Evolutionary conservation across 345 rosid species (phyloP).

Genomic region (Aegle marmelos): DNA sequence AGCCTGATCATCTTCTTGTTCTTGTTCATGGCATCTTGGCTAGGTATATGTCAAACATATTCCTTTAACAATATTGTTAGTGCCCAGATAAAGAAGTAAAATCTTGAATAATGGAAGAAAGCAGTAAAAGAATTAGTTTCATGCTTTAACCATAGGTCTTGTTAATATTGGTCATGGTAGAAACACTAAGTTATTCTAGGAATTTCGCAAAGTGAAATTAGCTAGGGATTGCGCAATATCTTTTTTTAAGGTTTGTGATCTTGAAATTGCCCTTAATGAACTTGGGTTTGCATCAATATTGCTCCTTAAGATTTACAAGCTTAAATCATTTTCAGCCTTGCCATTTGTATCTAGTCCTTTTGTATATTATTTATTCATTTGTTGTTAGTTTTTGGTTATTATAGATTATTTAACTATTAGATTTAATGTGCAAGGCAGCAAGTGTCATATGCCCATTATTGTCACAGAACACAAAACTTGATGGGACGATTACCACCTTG

Average conservation of each 20-base stretch:
- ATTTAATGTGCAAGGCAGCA: not conserved
- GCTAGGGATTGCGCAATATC: not conserved
- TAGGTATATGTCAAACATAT: constrained; percentile 45
- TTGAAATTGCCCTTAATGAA: not conserved
- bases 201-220: not conserved
- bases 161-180: not conserved
- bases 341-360: not conserved
- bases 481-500: not conserved
- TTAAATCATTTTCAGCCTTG: not conserved
- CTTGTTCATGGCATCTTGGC: constrained; percentile 98
- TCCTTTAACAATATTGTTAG: not conserved
- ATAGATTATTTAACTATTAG: not conserved
- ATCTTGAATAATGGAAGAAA: not conserved
- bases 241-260: not conserved
- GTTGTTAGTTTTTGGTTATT: not conserved
- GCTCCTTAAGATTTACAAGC: not conserved
- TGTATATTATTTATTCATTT: not conserved
- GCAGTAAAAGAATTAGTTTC: not conserved
- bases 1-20: constrained; percentile 96
- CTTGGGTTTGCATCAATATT: not conserved
- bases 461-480: not conserved
- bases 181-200: not conserved
- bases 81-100: not conserved
- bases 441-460: not conserved
- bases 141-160: not conserved